phyloP scores from a whole-genome alignment of 768 basidiomycete species.

The Tephrocybe rancida region DNA sequence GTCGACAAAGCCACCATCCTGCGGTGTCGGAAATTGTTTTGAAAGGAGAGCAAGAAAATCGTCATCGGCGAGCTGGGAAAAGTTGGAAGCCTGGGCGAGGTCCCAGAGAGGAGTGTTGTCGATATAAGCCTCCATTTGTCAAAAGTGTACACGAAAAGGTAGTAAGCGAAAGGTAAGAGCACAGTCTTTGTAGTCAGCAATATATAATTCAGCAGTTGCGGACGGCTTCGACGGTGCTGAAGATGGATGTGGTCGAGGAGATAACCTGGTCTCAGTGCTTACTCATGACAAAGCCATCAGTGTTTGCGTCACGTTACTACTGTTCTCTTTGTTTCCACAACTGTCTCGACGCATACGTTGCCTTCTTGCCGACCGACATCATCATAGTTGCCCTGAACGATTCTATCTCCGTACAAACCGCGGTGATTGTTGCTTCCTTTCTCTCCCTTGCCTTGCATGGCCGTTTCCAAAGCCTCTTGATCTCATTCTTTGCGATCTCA shows the following conservation, averaged over 20 bases:
- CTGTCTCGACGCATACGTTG: neutral
- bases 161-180: neutral
- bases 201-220: conserved; percentile 1
- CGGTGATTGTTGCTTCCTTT: conserved; percentile 2
- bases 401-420: conserved; percentile 15
- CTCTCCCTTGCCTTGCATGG: neutral
- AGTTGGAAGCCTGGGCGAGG: conserved; percentile 55
- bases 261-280: conserved; percentile 20
- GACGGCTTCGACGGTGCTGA: conserved; percentile 1
- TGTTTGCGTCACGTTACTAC: conserved; percentile 13
- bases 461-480: neutral
- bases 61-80: conserved; percentile 70
- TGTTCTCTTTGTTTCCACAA: conserved; percentile 13
- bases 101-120: conserved; percentile 66
- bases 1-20: conserved; percentile 30
- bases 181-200: conserved; percentile 8
- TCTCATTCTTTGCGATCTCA: neutral
- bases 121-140: conserved; percentile 52
- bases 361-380: neutral
- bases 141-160: neutral
- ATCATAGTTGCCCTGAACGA: neutral
- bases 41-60: conserved; percentile 78
- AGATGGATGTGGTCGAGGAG: conserved; percentile 15
- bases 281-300: conserved; percentile 18
- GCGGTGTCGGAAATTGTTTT: conserved; percentile 62